Evolutionary conservation across 257 asterid genomes (phyloP), one percentile per base, ranked within the genome.

Genomic region (Cynanchum wilfordii): DNA sequence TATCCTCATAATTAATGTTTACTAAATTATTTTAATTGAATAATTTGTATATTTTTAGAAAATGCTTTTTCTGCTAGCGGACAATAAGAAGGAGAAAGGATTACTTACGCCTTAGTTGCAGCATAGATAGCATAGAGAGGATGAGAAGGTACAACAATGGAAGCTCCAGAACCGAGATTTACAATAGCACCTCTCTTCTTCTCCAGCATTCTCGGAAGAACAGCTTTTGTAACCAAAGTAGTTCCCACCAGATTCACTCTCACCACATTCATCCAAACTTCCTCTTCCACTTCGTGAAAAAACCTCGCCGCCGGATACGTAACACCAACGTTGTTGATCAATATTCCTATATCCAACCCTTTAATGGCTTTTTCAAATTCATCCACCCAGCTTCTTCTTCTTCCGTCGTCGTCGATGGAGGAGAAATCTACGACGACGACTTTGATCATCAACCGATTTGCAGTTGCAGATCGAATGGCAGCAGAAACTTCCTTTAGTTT

Each of bases 51-150:
- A 3, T 33, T 2, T 3, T 33, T 33, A 3, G 38, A 33, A 33
- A 33, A 33, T 3, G 5, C 4, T 3, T 33, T 33, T 4, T 33
- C 4, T 33, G 38, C 5, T 33, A 33, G 3, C 4, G 4, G 38
- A 33, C 5, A 33, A 33, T 33, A 4, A 33, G 4, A 33, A n/a
- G 24, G 22, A 13, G 8, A 40, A 25, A 4, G 7, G 57, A 89
- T 86, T 82, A 91, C 91, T 86, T 82, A 94, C 97, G 87, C 93
- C 91, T 94, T 94, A 22, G 97, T 89, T 63, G 97, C 97, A 54
- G 96, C 96, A 79, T 94, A 94, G 52, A 91, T 62, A 33, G 99
- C 91, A 69, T 79, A 92, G 7, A 91, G 93, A 20, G 97, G 97
- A 86, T 91, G 96, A 36, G 97, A 91, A 73, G 97, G 95, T 11